phyloP scores from a whole-genome alignment of 805 yeast species.

The Suhomyces sp. region DNA sequence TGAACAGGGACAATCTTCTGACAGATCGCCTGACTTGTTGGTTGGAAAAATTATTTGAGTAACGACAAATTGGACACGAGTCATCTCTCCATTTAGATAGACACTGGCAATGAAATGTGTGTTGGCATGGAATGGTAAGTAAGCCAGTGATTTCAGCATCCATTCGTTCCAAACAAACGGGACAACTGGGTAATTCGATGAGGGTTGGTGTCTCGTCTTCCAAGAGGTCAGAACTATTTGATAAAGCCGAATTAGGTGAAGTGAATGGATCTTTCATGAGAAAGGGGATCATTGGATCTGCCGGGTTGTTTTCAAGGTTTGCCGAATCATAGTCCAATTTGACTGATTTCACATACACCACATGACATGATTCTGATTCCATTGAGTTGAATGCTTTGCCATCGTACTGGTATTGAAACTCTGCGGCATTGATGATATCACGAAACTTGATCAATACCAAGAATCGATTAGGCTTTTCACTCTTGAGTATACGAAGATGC shows the following conservation, averaged over 20 bases:
- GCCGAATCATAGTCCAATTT: slow-evolving; percentile 40
- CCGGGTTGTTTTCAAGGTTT: slow-evolving; percentile 33
- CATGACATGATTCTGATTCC: slow-evolving; percentile 87
- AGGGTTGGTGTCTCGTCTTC: too few species aligned
- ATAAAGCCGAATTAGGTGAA: slow-evolving; percentile 14
- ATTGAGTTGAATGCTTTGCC: slow-evolving; percentile 78
- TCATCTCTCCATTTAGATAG: slow-evolving; percentile 87
- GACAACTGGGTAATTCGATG: slow-evolving; percentile 84
- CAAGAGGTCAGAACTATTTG: too few species aligned
- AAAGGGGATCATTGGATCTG: slow-evolving; percentile 54
- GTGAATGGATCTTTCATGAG: slow-evolving; percentile 75
- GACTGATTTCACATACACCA: slow-evolving; percentile 64
- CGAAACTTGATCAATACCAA: slow-evolving; percentile 77
- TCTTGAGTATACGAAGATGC: slow-evolving; percentile 70
- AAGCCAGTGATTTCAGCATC: slow-evolving; percentile 79
- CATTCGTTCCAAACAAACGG: slow-evolving; percentile 87
- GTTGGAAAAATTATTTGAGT: slow-evolving; percentile 52
- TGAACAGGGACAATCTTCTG: slow-evolving; percentile 33
- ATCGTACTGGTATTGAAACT: slow-evolving; percentile 63
- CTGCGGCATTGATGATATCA: slow-evolving; percentile 52
- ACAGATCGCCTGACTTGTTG: slow-evolving; percentile 30
- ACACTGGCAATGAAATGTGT: slow-evolving; percentile 88
- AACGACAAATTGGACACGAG: slow-evolving; percentile 87
- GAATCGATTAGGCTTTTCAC: slow-evolving; percentile 65
- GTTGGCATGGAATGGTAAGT: slow-evolving; percentile 87